These are phyloP conservation scores for Aspergillus uvarum DNA, from an alignment of 2,329 filamentous ascomycete species.

Conservation along the genomic window DNA sequence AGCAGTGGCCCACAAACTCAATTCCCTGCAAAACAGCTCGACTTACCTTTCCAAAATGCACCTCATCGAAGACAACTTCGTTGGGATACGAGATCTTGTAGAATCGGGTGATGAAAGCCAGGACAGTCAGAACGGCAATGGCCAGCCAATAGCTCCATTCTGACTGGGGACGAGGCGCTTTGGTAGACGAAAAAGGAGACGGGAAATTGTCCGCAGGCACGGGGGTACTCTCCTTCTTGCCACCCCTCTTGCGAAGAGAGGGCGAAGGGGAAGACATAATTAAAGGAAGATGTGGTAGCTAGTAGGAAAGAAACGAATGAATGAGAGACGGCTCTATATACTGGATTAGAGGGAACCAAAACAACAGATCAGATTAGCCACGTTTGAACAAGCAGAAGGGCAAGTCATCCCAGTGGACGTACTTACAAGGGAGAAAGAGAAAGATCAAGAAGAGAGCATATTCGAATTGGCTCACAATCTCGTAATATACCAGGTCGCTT, in stretches of 20 bases:
- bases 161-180: slow-evolving; percentile 33
- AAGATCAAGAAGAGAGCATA: slow-evolving; percentile 21
- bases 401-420: slow-evolving; percentile 10
- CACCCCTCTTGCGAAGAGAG: slow-evolving; percentile 44
- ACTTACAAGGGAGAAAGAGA: slow-evolving; percentile 1
- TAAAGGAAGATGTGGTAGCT: slow-evolving; percentile 10
- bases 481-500: neutral
- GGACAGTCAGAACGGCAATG: slow-evolving; percentile 70
- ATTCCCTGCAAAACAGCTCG: slow-evolving; percentile 4
- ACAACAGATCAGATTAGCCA: slow-evolving; percentile 1
- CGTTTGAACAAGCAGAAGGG: neutral
- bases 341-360: slow-evolving; percentile 16
- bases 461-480: slow-evolving; percentile 3
- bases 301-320: slow-evolving; percentile 9
- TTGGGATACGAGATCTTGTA: slow-evolving; percentile 94
- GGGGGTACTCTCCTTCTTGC: slow-evolving; percentile 37
- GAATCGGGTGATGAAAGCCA: slow-evolving; percentile 91
- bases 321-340: slow-evolving; percentile 13
- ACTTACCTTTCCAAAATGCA: slow-evolving; percentile 96
- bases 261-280: slow-evolving; percentile 39
- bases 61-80: slow-evolving; percentile 97
- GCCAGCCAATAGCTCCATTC: slow-evolving; percentile 84
- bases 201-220: slow-evolving; percentile 26
- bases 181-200: slow-evolving; percentile 20
- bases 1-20: neutral